Percentiles rank a stretch among this genome's conserved stretches.
Conservation (phyloP, 805 yeast genomes). For the Sporopachydermia quercuum region DNA sequence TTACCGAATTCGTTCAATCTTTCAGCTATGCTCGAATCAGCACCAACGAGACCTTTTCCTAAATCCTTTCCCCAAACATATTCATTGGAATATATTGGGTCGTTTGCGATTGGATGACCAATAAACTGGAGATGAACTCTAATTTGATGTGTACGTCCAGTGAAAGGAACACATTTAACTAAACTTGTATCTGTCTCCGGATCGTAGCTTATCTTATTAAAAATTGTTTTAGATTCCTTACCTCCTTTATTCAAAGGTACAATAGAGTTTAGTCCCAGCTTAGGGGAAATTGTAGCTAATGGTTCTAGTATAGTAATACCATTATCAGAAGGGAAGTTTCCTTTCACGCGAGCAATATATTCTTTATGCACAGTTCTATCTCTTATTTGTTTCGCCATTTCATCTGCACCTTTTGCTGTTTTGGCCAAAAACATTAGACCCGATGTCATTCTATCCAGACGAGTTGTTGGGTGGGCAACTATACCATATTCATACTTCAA, state of each 20-base stretch:
- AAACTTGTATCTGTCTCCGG: conserved; percentile 40
- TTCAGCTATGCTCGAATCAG: conserved; percentile 30
- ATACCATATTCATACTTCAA: conserved; percentile 55
- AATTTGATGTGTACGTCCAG: conserved; percentile 94
- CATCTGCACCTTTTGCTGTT: conserved; percentile 63
- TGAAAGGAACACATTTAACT: conserved; percentile 71
- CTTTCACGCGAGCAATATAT: conserved; percentile 78
- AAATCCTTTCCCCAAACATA: conserved; percentile 65
- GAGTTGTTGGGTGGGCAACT: conserved; percentile 64
- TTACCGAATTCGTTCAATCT: conserved; percentile 58
- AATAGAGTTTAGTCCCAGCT: conserved; percentile 11
- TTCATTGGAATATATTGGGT: conserved; percentile 74
- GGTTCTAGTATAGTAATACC: conserved; percentile 19
- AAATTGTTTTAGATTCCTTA: conserved; percentile 62
- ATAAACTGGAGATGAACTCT: conserved; percentile 81
- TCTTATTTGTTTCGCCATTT: conserved; percentile 49
- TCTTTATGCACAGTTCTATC: conserved; percentile 66
- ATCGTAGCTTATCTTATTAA: conserved; percentile 55
- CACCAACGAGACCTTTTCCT: conserved; percentile 46
- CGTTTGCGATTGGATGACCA: conserved; percentile 88
- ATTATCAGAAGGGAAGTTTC: conserved; percentile 52
- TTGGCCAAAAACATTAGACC: conserved; percentile 89
- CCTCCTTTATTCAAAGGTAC: conserved; percentile 20
- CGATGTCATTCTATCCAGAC: conserved; percentile 82
- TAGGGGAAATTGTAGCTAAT: conserved; percentile 42